Conservation (phyloP, 306 rosid genomes). For the Cicer arietinum region DNA sequence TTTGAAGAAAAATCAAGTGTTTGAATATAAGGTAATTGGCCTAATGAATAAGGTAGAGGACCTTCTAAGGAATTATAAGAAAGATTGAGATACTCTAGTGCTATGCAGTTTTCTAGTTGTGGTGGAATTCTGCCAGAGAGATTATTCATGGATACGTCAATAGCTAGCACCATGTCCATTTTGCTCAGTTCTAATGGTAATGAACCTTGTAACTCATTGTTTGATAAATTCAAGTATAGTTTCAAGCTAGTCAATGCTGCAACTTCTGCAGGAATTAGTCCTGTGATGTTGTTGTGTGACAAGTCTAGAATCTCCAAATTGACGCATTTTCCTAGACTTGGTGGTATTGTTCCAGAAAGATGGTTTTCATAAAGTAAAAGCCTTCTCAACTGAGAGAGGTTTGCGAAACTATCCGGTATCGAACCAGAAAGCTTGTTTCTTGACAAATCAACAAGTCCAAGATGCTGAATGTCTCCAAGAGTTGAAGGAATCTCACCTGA, state of each 20-base stretch:
- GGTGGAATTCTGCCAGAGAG: slow-evolving; percentile 77
- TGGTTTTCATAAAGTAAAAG: slow-evolving; percentile 74
- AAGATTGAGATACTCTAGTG: slow-evolving; percentile 77
- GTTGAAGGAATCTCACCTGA: slow-evolving; percentile 82
- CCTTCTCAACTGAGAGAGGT: slow-evolving; percentile 79
- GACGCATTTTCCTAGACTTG: slow-evolving; percentile 76
- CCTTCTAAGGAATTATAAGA: slow-evolving; percentile 73
- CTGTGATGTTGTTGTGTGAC: slow-evolving; percentile 71
- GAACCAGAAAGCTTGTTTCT: slow-evolving; percentile 82
- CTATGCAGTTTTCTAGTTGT: slow-evolving; percentile 83
- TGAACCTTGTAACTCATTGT: slow-evolving; percentile 65
- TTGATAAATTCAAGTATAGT: slow-evolving; percentile 78
- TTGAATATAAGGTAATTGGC: slow-evolving; percentile 69
- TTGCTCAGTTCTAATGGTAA: slow-evolving; percentile 84
- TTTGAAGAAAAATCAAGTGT: slow-evolving; percentile 79
- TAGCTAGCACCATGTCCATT: slow-evolving; percentile 93
- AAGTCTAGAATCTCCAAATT: slow-evolving; percentile 89
- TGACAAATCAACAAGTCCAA: slow-evolving; percentile 87
- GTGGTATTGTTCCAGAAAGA: slow-evolving; percentile 82
- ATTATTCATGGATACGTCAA: slow-evolving; percentile 81
- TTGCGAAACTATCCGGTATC: slow-evolving; percentile 82
- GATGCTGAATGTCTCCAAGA: slow-evolving; percentile 66
- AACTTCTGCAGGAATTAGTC: slow-evolving; percentile 79
- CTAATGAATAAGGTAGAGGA: slow-evolving; percentile 70
- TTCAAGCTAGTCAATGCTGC: slow-evolving; percentile 91